These are phyloP conservation scores for Trichoderma gamsii DNA, from an alignment of 495 filamentous ascomycete genomes.

Conservation along the genomic window DNA sequence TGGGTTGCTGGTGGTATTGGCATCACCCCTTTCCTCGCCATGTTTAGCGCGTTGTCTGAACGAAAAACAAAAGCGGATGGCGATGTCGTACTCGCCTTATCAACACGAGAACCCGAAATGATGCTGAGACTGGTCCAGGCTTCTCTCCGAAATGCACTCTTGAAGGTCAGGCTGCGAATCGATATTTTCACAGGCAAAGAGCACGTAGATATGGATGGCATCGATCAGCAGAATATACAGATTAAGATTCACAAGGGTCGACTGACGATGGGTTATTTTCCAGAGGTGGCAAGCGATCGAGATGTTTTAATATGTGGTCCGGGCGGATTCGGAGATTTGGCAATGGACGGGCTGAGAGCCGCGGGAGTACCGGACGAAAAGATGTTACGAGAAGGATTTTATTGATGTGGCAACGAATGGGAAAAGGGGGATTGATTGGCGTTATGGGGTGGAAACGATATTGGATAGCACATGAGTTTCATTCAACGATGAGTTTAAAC, in stretches of 20 bases:
- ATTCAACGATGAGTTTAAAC: too few species aligned
- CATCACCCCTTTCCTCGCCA: constrained; percentile 3
- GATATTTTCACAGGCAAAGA: neutral
- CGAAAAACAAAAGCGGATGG: neutral
- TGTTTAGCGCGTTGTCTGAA: constrained; percentile 7
- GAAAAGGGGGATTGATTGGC: neutral
- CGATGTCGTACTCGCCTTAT: constrained; percentile 1
- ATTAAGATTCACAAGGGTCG: neutral
- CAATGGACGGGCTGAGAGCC: constrained; percentile 1
- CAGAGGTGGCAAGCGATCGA: neutral
- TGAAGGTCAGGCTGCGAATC: neutral
- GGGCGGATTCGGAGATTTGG: neutral
- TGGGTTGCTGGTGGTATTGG: constrained; percentile 6
- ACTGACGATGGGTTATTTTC: neutral
- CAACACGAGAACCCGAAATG: constrained; percentile 3
- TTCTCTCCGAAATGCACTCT: neutral
- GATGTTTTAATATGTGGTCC: constrained; percentile 7
- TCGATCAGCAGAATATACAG: neutral
- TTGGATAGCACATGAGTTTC: neutral
- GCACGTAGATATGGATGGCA: neutral
- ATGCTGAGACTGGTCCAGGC: neutral
- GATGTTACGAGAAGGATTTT: neutral
- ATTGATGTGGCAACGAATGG: neutral
- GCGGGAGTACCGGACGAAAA: neutral
- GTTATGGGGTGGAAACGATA: neutral